phyloP scores from a whole-genome alignment of 2,329 filamentous ascomycete genomes.

The Phialemonium atrogriseum region DNA sequence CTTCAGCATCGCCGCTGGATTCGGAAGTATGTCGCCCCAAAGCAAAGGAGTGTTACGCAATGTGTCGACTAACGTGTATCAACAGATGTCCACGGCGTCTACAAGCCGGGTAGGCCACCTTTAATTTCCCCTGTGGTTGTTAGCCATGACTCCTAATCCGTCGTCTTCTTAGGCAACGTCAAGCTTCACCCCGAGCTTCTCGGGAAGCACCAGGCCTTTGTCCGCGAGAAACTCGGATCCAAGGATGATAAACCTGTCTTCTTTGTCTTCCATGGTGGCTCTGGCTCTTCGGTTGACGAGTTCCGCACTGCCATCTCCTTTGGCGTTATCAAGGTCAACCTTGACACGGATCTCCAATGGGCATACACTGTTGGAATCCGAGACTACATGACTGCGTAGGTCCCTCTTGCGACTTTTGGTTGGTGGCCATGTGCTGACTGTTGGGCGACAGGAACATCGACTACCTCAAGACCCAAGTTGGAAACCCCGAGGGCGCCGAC shows the following conservation, averaged over 20 bases:
- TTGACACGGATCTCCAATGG: slow-evolving; percentile 96
- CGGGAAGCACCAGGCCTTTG: slow-evolving; percentile 89
- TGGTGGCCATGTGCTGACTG: too few species aligned
- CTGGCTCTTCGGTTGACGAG: slow-evolving; percentile 83
- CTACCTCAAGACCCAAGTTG: slow-evolving; percentile 78
- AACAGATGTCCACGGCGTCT: slow-evolving; percentile 97
- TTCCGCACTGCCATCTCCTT: slow-evolving; percentile 81
- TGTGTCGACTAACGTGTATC: too few species aligned
- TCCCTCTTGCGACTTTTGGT: too few species aligned
- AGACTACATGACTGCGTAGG: slow-evolving; percentile 86
- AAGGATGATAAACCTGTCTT: slow-evolving; percentile 86
- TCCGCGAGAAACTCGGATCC: slow-evolving; percentile 68
- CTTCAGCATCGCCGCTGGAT: slow-evolving; percentile 97
- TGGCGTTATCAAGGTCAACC: slow-evolving; percentile 98
- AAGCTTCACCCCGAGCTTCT: slow-evolving; percentile 94
- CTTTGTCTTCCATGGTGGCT: slow-evolving; percentile 99
- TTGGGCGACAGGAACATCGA: too few species aligned
- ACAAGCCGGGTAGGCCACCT: too few species aligned
- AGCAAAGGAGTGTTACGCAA: neutral
- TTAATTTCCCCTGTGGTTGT: neutral
- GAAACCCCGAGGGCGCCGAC: slow-evolving; percentile 85
- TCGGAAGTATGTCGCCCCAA: slow-evolving; percentile 37
- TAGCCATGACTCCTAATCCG: too few species aligned
- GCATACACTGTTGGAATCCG: slow-evolving; percentile 89
- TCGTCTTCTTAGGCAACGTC: too few species aligned